Conservation (phyloP, 106 monocot species). For the Dendrobium chrysotoxum region DNA sequence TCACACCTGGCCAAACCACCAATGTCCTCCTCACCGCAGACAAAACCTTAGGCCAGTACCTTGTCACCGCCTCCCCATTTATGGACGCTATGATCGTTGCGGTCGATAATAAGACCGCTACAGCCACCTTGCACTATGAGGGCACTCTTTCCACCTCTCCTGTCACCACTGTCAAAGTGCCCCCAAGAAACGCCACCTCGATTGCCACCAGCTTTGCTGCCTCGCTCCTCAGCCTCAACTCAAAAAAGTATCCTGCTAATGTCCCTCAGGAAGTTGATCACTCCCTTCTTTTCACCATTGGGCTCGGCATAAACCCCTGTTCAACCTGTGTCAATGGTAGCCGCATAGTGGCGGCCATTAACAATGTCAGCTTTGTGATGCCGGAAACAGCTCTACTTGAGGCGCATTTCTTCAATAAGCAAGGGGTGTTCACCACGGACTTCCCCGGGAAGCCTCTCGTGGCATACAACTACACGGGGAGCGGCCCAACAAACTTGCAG, state of each 20-base stretch:
- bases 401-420: slow-evolving; percentile 45
- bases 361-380: slow-evolving; percentile 63
- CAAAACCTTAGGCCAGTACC: slow-evolving; percentile 20
- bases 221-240: slow-evolving; percentile 46
- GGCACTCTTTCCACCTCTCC: slow-evolving; percentile 14
- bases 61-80: slow-evolving; percentile 42
- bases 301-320: slow-evolving; percentile 55
- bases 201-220: slow-evolving; percentile 25
- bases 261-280: slow-evolving; percentile 36
- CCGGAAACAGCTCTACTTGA: slow-evolving; percentile 45
- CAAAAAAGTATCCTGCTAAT: slow-evolving; percentile 25
- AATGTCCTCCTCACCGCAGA: slow-evolving; percentile 48
- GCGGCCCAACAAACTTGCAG: slow-evolving; percentile 18
- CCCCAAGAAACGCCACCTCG: slow-evolving; percentile 28
- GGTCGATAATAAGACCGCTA: slow-evolving; percentile 37
- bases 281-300: slow-evolving; percentile 46
- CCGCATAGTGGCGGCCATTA: slow-evolving; percentile 39
- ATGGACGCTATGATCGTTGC: slow-evolving; percentile 33
- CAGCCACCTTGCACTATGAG: slow-evolving; percentile 37
- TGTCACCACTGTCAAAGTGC: slow-evolving; percentile 18
- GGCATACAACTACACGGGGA: slow-evolving; percentile 27
- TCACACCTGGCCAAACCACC: slow-evolving; percentile 62
- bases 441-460: slow-evolving; percentile 36
- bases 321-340: slow-evolving; percentile 21
- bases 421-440: slow-evolving; percentile 36